phyloP scores from a whole-genome alignment of 441 rosid species.

The Geranium incanum region DNA sequence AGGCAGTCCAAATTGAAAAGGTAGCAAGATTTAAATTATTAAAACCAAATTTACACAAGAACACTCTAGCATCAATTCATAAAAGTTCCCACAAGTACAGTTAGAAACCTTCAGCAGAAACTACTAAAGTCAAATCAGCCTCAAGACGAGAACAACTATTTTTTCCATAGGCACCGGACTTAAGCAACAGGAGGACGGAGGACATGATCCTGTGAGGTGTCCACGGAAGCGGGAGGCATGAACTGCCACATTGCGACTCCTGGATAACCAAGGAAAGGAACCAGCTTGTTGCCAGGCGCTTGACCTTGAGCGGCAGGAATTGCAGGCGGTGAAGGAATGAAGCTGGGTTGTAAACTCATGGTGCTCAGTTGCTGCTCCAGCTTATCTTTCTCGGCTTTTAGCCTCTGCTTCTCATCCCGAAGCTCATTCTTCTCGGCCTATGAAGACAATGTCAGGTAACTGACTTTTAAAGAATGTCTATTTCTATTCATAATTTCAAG shows the following conservation, averaged over 20 bases:
- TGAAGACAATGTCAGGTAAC: neutral
- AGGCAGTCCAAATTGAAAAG: neutral
- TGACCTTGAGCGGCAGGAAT: slow-evolving; percentile 79
- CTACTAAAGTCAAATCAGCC: slow-evolving; percentile 33
- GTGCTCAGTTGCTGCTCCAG: slow-evolving; percentile 70
- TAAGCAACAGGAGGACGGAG: slow-evolving; percentile 97
- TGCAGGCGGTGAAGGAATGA: slow-evolving; percentile 64
- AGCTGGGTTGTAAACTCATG: slow-evolving; percentile 61
- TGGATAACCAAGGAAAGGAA: slow-evolving; percentile 85
- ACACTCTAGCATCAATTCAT: slow-evolving; percentile 24
- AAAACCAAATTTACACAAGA: slow-evolving; percentile 31
- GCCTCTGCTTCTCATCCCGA: slow-evolving; percentile 91
- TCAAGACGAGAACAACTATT: slow-evolving; percentile 30
- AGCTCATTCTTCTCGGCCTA: slow-evolving; percentile 94
- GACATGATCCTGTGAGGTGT: slow-evolving; percentile 96
- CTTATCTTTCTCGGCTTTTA: slow-evolving; percentile 87
- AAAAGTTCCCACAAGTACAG: slow-evolving; percentile 21
- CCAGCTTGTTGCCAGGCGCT: slow-evolving; percentile 82
- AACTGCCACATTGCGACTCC: slow-evolving; percentile 99
- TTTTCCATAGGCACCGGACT: slow-evolving; percentile 25
- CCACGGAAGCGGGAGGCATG: slow-evolving; percentile 96
- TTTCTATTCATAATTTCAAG: neutral
- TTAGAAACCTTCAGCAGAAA: slow-evolving; percentile 28
- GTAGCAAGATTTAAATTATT: neutral
- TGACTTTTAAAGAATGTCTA: neutral